A percentile compares a stretch with the other conserved stretches of the same genome.
Evolutionary conservation across 2,329 filamentous ascomycete species (phyloP).

Genomic region (Colletotrichum sp.): DNA sequence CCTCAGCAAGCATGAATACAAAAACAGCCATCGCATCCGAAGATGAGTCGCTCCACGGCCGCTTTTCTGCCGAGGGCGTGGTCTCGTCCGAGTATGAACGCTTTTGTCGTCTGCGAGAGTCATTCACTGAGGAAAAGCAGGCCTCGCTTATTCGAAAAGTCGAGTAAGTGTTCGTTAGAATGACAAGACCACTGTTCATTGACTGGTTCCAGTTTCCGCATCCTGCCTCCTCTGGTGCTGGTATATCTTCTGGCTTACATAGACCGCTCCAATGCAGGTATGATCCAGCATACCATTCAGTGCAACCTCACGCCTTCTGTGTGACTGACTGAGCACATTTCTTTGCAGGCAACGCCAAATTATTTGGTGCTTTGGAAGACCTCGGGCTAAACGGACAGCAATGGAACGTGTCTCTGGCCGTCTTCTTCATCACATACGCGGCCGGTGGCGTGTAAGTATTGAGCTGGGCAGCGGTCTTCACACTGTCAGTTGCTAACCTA

Average conservation of each 20-base stretch:
- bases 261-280: background rate
- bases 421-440: background rate
- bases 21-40: background rate
- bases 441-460: background rate
- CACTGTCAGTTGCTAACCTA: background rate
- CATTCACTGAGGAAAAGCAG: background rate
- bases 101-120: background rate
- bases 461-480: background rate
- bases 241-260: background rate
- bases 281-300: background rate
- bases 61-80: background rate
- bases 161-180: background rate
- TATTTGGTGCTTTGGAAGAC: background rate
- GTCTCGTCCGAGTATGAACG: background rate
- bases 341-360: background rate
- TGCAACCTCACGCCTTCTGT: accelerated
- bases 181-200: background rate
- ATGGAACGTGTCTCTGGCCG: background rate
- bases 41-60: background rate
- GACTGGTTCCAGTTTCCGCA: background rate
- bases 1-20: background rate
- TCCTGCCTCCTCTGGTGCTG: background rate
- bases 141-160: background rate
- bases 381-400: background rate
- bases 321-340: background rate